Conservation (phyloP, 441 rosid genomes). For the Macaranga tanarius region DNA sequence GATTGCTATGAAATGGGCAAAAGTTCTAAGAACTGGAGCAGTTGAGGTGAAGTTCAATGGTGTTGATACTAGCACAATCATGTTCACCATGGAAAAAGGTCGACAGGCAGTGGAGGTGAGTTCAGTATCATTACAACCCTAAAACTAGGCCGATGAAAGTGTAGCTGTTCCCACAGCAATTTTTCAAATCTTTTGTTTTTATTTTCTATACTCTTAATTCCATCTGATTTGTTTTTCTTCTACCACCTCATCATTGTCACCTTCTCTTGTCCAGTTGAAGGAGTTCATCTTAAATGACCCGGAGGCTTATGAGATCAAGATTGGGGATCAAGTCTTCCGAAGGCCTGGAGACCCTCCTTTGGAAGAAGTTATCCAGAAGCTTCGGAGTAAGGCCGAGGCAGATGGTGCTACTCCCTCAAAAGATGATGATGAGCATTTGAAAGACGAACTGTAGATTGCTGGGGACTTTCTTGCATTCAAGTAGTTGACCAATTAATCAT, state of each 20-base stretch:
- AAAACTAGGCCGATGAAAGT: too few relatives aligned
- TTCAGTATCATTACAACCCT: too few relatives aligned
- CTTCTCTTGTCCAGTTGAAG: conserved; percentile 50
- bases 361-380: conserved; percentile 54
- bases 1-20: conserved; percentile 71
- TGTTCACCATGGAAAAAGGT: conserved; percentile 75
- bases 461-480: not conserved
- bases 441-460: conserved; percentile 56
- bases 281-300: conserved; percentile 67
- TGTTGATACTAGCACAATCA: conserved; percentile 68
- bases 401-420: conserved; percentile 7
- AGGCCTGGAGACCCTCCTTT: conserved; percentile 83
- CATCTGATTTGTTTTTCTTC: not conserved
- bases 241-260: not conserved
- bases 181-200: too few relatives aligned
- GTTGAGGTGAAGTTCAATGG: conserved; percentile 65
- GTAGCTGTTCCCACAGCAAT: too few relatives aligned
- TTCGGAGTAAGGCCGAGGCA: conserved; percentile 28
- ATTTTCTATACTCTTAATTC: too few relatives aligned
- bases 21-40: conserved; percentile 68
- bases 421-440: conserved; percentile 26
- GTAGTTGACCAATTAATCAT: not conserved
- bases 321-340: conserved; percentile 66
- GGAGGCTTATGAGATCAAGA: conserved; percentile 87
- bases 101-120: conserved; percentile 56